Evolutionary conservation across 1,284 basidiomycete species (phyloP).

Genomic region (Ceratobasidium sp.): DNA sequence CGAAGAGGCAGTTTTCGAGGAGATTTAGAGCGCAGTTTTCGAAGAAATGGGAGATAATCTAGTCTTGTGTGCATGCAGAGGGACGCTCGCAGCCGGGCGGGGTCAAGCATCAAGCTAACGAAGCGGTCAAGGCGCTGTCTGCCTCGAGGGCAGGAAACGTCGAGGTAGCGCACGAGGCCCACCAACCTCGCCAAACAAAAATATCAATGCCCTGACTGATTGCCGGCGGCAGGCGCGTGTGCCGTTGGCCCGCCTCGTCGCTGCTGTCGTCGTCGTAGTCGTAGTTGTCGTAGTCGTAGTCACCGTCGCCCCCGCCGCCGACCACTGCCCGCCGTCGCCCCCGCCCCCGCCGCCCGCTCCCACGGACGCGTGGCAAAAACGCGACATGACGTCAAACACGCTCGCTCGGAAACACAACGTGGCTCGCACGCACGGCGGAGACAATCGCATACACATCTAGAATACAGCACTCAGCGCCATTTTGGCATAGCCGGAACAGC

Average conservation of each 20-base stretch:
- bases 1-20: not conserved
- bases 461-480: constrained; percentile 26
- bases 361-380: constrained; percentile 34
- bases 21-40: not conserved
- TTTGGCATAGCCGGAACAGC: constrained; percentile 27
- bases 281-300: no score
- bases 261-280: no score
- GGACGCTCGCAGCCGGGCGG: constrained; percentile 25
- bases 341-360: constrained; percentile 19
- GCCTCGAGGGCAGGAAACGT: constrained; percentile 30
- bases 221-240: constrained; percentile 6
- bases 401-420: constrained; percentile 20
- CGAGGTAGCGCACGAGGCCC: constrained; percentile 26
- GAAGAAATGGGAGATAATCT: not conserved
- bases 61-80: constrained; percentile 16
- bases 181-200: constrained; percentile 57
- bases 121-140: constrained; percentile 39
- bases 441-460: constrained; percentile 24
- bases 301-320: no score
- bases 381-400: constrained; percentile 43
- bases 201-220: constrained; percentile 62
- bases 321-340: constrained; percentile 4
- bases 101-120: constrained; percentile 26
- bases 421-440: constrained; percentile 10
- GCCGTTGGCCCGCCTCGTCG: not conserved